Evolutionary conservation across 495 filamentous ascomycete genomes (phyloP).

Genomic region (Cryomyces antarcticus): DNA sequence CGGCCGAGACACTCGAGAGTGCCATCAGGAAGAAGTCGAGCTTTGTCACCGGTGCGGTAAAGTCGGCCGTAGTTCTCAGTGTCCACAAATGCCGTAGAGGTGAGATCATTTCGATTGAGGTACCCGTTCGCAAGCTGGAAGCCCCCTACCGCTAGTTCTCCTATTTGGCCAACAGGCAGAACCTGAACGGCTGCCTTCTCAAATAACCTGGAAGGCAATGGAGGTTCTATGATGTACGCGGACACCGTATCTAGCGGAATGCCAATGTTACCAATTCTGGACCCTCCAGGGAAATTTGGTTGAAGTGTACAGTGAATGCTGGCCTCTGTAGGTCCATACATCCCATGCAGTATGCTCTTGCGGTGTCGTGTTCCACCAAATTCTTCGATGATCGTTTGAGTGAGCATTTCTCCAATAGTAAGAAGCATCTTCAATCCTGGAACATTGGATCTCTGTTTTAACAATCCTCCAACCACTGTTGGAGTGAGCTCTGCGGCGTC

Average conservation of each 20-base stretch:
- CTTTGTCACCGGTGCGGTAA: conserved; percentile 78
- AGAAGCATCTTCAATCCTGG: conserved; percentile 42
- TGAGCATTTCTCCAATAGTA: conserved; percentile 81
- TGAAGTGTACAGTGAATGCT: conserved; percentile 56
- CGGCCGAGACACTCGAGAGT: conserved; percentile 66
- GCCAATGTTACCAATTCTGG: conserved; percentile 46
- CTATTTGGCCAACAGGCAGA: conserved; percentile 43
- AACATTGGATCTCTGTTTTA: conserved; percentile 35
- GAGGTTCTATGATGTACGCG: conserved; percentile 36
- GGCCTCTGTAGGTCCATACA: conserved; percentile 80
- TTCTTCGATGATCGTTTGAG: conserved; percentile 44
- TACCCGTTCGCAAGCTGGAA: conserved; percentile 62
- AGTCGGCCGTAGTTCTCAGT: conserved; percentile 32
- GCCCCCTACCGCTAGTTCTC: conserved; percentile 72
- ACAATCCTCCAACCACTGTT: conserved; percentile 49
- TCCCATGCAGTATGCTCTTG: conserved; percentile 45
- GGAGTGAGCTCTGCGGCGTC: conserved; percentile 73
- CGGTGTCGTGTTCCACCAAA: conserved; percentile 31
- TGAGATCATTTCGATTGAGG: conserved; percentile 64
- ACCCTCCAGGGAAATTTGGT: conserved; percentile 20
- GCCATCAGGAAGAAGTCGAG: conserved; percentile 43
- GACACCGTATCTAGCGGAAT: conserved; percentile 57
- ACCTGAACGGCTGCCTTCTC: conserved; percentile 21
- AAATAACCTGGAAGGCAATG: neutral
- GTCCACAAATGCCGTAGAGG: conserved; percentile 43